Evolutionary conservation across 768 basidiomycete species (phyloP), one percentile per base, ranked within the genome.

Genomic region (Xerocomus potaroensis): DNA sequence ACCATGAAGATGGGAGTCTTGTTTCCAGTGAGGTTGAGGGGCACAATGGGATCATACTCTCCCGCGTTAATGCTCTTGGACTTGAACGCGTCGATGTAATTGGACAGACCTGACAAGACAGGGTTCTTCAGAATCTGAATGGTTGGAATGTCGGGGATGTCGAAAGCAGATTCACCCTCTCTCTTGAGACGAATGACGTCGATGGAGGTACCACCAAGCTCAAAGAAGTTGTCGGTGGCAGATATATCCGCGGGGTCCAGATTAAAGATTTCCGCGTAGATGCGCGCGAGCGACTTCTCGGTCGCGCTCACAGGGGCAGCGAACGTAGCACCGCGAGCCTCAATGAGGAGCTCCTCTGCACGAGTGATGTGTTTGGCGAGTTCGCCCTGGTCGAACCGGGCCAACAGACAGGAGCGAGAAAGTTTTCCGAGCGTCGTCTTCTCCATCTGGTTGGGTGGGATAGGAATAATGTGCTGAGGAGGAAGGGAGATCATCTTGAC

Each of bases 371-470:
- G 53, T 36, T 50, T 45, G 9, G 55, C 50, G 49, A 63, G 62
- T 9, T 63, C 60, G 12, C 71, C 70, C 43, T 63, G 53, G 3
- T 63, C 57, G 52, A 66, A 72, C 4, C 57, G 57, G 27, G 54
- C 47, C 10, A 63, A 35, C 14, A 73, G 65, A 9, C 63, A 58
- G 5, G 69, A 53, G 2, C 65, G 62, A 11, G 72, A 72, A 9
- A 73, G 63, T 19, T 47, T 73, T 73, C 71, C 72, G 3, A 73
- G 62, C 0, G 72, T 67, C 1, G 70, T 72, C 57, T 69, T 72
- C 41, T 69, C 65, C 56, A 73, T 70, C 21, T 59, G 62, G 35
- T 62, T 54, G 23, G 56, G 51, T 9, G 70, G 64, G n/a, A 73
- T 69, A 18, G 72, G 71, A 22, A 73, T 47, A 30, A 72, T 62